phyloP scores from a whole-genome alignment of 2,329 filamentous ascomycete genomes.

The Escovopsis sp. region DNA sequence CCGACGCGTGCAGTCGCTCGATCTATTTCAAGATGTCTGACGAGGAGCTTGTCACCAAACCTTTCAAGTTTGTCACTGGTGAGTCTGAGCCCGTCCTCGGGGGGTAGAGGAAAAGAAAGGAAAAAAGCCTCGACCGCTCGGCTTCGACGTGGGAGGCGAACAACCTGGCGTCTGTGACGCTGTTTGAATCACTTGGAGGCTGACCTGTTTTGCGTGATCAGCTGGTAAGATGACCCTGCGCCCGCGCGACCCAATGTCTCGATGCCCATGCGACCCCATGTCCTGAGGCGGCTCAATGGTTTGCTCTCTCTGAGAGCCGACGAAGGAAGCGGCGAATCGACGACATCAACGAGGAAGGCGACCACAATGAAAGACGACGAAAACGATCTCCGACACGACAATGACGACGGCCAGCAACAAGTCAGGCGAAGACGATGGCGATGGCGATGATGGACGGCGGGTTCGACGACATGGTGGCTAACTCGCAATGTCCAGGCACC shows the following conservation, averaged over 20 bases:
- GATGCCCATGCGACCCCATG: slow-evolving; percentile 4
- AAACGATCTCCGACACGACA: too few species aligned
- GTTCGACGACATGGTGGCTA: slow-evolving; percentile 3
- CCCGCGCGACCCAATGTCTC: slow-evolving; percentile 5
- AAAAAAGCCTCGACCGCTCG: slow-evolving; percentile 14
- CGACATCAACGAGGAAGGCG: too few species aligned
- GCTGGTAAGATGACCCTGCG: slow-evolving; percentile 25
- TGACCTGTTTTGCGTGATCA: slow-evolving; percentile 23
- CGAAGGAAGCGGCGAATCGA: neutral
- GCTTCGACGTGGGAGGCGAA: slow-evolving; percentile 14
- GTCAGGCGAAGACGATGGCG: too few species aligned
- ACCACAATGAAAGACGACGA: too few species aligned
- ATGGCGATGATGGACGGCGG: too few species aligned
- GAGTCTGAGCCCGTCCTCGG: slow-evolving; percentile 34
- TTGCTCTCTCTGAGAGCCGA: too few species aligned
- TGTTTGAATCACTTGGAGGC: slow-evolving; percentile 19
- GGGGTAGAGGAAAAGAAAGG: too few species aligned
- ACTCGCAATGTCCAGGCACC: slow-evolving; percentile 49
- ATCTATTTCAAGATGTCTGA: slow-evolving; percentile 63
- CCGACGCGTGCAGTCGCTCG: slow-evolving; percentile 10
- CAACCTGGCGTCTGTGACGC: neutral
- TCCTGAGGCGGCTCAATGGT: slow-evolving; percentile 17
- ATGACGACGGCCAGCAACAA: too few species aligned
- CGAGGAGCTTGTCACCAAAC: slow-evolving; percentile 78
- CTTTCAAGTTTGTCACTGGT: slow-evolving; percentile 99